Percentiles rank a stretch among this genome's conserved stretches.
Conservation (phyloP, 495 filamentous ascomycete genomes). For the Trichocladium antarcticum region DNA sequence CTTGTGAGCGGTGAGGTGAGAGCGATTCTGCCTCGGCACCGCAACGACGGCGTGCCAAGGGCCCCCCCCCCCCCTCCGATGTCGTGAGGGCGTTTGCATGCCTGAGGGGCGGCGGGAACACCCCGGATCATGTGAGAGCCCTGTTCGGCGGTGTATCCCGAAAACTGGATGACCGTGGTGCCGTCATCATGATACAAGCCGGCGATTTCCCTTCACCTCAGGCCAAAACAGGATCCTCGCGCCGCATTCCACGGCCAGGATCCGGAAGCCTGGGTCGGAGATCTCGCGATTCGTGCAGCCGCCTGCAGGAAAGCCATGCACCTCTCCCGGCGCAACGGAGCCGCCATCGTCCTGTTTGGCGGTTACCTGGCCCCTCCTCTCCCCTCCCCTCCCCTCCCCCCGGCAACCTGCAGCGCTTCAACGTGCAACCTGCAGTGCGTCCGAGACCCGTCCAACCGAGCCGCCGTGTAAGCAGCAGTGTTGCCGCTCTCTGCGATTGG, state of each 20-base stretch:
- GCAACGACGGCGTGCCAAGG: neutral
- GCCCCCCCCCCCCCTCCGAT: neutral
- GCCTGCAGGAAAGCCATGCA: conserved; percentile 4
- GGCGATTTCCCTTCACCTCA: too few species aligned
- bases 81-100: neutral
- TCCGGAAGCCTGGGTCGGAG: conserved; percentile 11
- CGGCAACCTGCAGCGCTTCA: conserved; percentile 3
- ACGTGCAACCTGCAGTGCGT: neutral
- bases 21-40: neutral
- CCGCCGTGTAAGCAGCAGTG: conserved; percentile 7
- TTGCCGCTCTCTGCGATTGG: neutral
- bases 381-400: too few species aligned
- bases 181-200: neutral
- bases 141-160: neutral
- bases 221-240: too few species aligned
- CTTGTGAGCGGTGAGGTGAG: conserved; percentile 4
- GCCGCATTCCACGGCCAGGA: neutral
- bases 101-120: neutral
- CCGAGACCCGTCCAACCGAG: neutral
- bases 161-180: neutral
- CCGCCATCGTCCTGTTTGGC: neutral
- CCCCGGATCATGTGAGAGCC: neutral
- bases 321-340: neutral
- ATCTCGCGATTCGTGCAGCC: conserved; percentile 1
- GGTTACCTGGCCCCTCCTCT: too few species aligned